These are phyloP conservation scores for Penicillium egyptiacum DNA, from an alignment of 495 filamentous ascomycete genomes.

Conservation along the genomic window DNA sequence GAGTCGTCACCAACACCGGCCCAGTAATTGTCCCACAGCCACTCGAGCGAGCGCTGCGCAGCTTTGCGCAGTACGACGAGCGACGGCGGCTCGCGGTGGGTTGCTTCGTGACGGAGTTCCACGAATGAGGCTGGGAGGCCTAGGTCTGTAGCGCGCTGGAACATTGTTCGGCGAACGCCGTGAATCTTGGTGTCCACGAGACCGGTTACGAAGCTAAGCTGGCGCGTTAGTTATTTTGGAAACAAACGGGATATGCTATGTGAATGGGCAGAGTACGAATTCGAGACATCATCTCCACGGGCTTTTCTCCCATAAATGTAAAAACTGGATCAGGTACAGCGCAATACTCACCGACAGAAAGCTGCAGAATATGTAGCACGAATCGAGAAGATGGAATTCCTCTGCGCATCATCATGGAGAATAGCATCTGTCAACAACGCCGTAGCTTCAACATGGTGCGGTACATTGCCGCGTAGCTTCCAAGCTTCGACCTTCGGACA, in stretches of 20 bases:
- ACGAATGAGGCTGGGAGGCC: constrained; percentile 82
- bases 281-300: background rate
- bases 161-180: constrained; percentile 73
- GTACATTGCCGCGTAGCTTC: constrained; percentile 70
- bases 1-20: constrained; percentile 27
- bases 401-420: constrained; percentile 60
- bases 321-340: background rate
- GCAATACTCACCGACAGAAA: constrained; percentile 55
- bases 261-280: background rate
- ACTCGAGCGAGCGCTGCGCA: constrained; percentile 66
- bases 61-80: constrained; percentile 67
- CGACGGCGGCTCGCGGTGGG: constrained; percentile 81
- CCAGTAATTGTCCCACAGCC: constrained; percentile 93
- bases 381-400: constrained; percentile 53
- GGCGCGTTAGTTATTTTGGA: constrained; percentile 1
- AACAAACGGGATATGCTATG: background rate
- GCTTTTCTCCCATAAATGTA: background rate
- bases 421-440: constrained; percentile 73
- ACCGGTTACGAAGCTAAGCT: constrained; percentile 80
- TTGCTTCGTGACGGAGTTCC: constrained; percentile 85
- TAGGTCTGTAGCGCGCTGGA: constrained; percentile 70
- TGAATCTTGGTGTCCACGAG: constrained; percentile 75
- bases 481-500: constrained; percentile 50
- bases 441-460: constrained; percentile 79
- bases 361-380: constrained; percentile 59